These are phyloP conservation scores for Russula olivacea DNA, from an alignment of 768 basidiomycete genomes.

Conservation along the genomic window DNA sequence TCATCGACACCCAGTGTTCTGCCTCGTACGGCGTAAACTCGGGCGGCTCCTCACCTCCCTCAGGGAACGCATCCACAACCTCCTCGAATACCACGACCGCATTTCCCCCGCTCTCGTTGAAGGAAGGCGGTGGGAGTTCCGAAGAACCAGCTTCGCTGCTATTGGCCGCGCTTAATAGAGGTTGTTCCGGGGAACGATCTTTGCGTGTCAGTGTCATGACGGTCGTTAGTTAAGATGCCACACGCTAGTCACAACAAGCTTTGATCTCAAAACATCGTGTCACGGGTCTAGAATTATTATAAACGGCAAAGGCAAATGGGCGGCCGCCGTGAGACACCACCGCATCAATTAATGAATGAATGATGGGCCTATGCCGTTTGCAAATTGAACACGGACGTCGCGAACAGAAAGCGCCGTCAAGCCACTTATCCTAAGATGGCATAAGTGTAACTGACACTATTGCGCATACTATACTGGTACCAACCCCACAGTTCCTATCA, in stretches of 20 bases:
- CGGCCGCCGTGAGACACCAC: not conserved
- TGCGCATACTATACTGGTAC: too few species aligned
- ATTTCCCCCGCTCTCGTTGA: conserved; percentile 26
- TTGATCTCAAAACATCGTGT: not conserved
- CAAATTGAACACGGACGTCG: too few species aligned
- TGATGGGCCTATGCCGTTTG: too few species aligned
- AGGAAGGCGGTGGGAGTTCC: conserved; percentile 15
- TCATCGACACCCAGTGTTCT: conserved; percentile 44
- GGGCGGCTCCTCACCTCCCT: conserved; percentile 44
- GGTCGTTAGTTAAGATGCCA: not conserved
- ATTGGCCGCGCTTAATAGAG: not conserved
- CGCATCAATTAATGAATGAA: not conserved
- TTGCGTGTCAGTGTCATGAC: conserved; percentile 14
- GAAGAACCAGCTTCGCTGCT: conserved; percentile 15
- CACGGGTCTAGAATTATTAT: not conserved
- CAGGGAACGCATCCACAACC: conserved; percentile 26
- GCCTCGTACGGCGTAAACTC: conserved; percentile 59
- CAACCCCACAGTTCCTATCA: too few species aligned
- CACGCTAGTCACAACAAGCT: not conserved
- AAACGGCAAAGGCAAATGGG: too few species aligned
- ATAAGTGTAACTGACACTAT: too few species aligned
- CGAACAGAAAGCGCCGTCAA: too few species aligned
- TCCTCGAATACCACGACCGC: conserved; percentile 28
- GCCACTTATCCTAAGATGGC: too few species aligned
- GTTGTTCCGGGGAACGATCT: not conserved